Conservation (phyloP, 176 grass and related monocot genomes). For the Cymbopogon citratus region DNA sequence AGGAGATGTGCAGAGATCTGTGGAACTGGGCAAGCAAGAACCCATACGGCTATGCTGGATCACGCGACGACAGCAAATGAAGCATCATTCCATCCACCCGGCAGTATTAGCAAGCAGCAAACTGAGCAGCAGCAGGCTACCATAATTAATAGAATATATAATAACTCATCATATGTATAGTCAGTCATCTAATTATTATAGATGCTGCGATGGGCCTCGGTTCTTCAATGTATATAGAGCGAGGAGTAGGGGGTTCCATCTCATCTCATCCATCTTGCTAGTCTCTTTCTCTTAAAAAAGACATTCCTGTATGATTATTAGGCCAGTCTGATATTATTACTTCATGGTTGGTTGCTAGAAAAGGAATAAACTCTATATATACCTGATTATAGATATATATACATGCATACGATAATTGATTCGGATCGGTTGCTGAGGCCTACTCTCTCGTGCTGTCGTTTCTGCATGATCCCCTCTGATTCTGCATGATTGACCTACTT, state of each 20-base stretch:
- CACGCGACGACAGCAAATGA: slow-evolving; percentile 16
- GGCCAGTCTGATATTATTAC: no score
- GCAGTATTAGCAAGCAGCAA: background rate
- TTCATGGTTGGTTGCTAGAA: background rate
- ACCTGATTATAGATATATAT: background rate
- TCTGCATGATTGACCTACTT: no score
- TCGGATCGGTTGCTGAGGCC: no score
- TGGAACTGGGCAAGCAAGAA: slow-evolving; percentile 99
- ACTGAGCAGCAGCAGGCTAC: background rate
- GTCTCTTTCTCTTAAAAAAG: background rate
- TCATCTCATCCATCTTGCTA: background rate
- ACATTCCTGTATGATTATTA: background rate
- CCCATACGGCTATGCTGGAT: slow-evolving; percentile 60
- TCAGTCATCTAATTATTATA: background rate
- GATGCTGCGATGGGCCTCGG: background rate
- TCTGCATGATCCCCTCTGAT: no score
- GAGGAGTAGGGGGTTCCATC: background rate
- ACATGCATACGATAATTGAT: no score
- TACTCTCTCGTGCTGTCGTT: no score
- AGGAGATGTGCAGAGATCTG: slow-evolving; percentile 95
- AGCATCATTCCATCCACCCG: background rate
- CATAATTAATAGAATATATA: background rate
- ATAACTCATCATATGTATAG: background rate
- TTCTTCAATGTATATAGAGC: background rate
- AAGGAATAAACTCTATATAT: background rate